phyloP scores from a whole-genome alignment of 306 rosid species.

The Medicago arabica region DNA sequence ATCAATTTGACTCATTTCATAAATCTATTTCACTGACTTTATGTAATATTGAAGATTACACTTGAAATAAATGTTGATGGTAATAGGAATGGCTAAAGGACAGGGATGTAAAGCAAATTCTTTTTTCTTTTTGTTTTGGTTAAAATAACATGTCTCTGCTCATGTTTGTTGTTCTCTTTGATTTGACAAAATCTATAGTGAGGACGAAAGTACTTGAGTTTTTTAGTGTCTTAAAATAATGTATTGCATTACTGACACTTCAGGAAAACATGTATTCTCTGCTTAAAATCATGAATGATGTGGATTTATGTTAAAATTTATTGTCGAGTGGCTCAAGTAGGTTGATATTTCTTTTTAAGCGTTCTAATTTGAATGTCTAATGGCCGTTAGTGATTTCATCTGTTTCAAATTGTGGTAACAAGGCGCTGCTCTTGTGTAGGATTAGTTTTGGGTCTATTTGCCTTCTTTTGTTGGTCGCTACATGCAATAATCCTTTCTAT shows the following conservation, averaged over 20 bases:
- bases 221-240: slow-evolving; percentile 16
- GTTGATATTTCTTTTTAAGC: slow-evolving; percentile 21
- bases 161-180: slow-evolving; percentile 23
- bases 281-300: slow-evolving; percentile 23
- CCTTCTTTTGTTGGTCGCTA: slow-evolving; percentile 6
- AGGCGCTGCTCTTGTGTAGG: slow-evolving; percentile 1
- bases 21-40: not conserved
- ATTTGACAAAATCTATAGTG: slow-evolving; percentile 1
- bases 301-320: slow-evolving; percentile 14
- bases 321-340: slow-evolving; percentile 9
- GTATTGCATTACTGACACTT: slow-evolving; percentile 18
- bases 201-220: slow-evolving; percentile 7
- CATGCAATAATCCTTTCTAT: not conserved
- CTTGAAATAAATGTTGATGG: slow-evolving; percentile 21
- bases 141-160: slow-evolving; percentile 31
- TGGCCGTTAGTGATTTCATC: slow-evolving; percentile 9
- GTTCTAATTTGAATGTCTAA: slow-evolving; percentile 5
- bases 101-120: not conserved
- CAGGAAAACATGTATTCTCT: not conserved
- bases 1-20: slow-evolving; percentile 31
- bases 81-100: slow-evolving; percentile 26
- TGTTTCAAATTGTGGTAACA: slow-evolving; percentile 12
- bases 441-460: not conserved
- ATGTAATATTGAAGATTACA: slow-evolving; percentile 23
- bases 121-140: slow-evolving; percentile 19